Evolutionary conservation across 108 stramenopile species (phyloP), one percentile per base, ranked within the genome.

Genomic region (Discostella pseudostelligera): DNA sequence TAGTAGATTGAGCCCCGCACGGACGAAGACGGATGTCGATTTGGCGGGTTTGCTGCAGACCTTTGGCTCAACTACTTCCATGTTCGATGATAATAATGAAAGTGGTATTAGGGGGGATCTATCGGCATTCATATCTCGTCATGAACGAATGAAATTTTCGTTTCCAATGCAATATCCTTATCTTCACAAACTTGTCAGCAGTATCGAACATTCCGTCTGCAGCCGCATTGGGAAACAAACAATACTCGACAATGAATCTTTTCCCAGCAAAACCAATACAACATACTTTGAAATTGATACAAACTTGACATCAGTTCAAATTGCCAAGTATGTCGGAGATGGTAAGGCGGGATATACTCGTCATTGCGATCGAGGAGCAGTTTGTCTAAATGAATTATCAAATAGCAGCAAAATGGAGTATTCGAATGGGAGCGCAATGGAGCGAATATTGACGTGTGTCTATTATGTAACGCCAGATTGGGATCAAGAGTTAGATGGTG

Each of bases 391-490:
- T 8, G 65, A 74, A 13, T 67, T 24, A 51, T 63, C 51, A 47
- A 17, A 11, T 36, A 11, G 47, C 54, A 28, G 2, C 39, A 62
- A 61, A 42, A 64, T 25, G 4, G 32, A 32, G 5, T 3, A 32
- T 3, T 32, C 32, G 32, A 32, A 32, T 32, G 32, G 32, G 32
- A 32, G 32, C 47, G 28, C 55, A 32, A 50, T 56, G 55, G 62
- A 74, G 37, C 72, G 88, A 25, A 51, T 86, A 44, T 48, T 89
- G 7, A 89, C 85, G n/a, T 78, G 58, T 32, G 72, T 89, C 13
- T 89, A 89, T 49, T 89, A 89, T 51, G 37, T 89, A 36, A 87
- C 83, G 7, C 64, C 79, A 20, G 37, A 85, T 35, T 85, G 85
- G 85, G 69, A 77, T 67, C 71, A 55, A 12, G 58, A 67, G 5